These are phyloP conservation scores for Nevesoporus exiguus DNA, from an alignment of 768 basidiomycete genomes.

Conservation along the genomic window DNA sequence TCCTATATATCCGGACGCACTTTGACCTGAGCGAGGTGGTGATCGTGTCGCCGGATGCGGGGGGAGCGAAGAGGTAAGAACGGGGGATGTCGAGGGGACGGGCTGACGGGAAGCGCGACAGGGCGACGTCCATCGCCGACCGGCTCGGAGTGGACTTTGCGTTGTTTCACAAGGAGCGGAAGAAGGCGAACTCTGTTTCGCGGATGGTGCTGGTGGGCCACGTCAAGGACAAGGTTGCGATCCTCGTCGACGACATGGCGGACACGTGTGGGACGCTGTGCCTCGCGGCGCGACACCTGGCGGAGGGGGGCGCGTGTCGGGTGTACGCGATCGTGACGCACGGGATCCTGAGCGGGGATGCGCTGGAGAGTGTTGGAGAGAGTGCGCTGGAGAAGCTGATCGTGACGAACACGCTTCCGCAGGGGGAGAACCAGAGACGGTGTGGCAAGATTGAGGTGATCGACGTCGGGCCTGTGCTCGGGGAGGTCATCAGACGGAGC, in stretches of 20 bases:
- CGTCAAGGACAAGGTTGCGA: slow-evolving; percentile 88
- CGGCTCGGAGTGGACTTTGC: slow-evolving; percentile 96
- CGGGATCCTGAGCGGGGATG: slow-evolving; percentile 90
- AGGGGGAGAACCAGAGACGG: slow-evolving; percentile 64
- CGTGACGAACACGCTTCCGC: slow-evolving; percentile 97
- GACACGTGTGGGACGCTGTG: slow-evolving; percentile 95
- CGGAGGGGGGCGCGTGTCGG: slow-evolving; percentile 82
- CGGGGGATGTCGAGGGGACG: neutral
- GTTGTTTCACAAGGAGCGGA: slow-evolving; percentile 98
- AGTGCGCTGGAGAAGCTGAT: slow-evolving; percentile 89
- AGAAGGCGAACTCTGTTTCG: slow-evolving; percentile 93
- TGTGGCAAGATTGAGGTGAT: slow-evolving; percentile 88
- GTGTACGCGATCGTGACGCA: slow-evolving; percentile 95
- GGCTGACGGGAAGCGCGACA: slow-evolving; percentile 34
- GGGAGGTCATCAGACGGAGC: slow-evolving; percentile 92
- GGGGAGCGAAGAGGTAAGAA: slow-evolving; percentile 90
- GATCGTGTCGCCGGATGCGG: slow-evolving; percentile 97
- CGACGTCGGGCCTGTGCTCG: slow-evolving; percentile 91
- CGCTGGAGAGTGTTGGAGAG: slow-evolving; percentile 66
- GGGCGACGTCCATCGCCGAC: slow-evolving; percentile 96
- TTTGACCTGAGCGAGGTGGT: slow-evolving; percentile 84
- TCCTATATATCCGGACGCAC: slow-evolving; percentile 90
- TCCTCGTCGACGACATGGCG: slow-evolving; percentile 98
- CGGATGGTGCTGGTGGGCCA: slow-evolving; percentile 95
- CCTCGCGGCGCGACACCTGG: slow-evolving; percentile 83